These are phyloP conservation scores for Diaporthe vexans DNA, from an alignment of 2,329 filamentous ascomycete species.

Conservation along the genomic window DNA sequence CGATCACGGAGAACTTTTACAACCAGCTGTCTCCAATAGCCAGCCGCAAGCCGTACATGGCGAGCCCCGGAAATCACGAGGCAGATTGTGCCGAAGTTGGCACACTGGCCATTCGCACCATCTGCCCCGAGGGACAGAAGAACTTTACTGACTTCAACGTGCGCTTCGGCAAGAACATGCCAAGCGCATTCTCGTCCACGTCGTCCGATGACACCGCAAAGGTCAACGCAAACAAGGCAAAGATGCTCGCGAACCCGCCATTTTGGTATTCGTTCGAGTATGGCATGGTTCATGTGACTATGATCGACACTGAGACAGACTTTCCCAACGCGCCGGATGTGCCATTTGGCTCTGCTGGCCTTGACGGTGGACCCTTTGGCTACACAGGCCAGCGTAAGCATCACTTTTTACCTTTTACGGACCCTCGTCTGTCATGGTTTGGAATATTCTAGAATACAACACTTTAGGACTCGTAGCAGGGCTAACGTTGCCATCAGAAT, in stretches of 20 bases:
- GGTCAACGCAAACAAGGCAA: conserved; percentile 60
- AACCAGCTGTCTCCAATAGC: conserved; percentile 67
- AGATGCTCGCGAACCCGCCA: conserved; percentile 61
- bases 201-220: conserved; percentile 59
- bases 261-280: conserved; percentile 75
- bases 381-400: conserved; percentile 54
- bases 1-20: conserved; percentile 71
- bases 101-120: conserved; percentile 27
- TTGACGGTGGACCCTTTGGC: conserved; percentile 66
- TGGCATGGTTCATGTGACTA: conserved; percentile 67
- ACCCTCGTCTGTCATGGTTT: no score
- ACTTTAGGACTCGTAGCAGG: no score
- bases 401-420: no score
- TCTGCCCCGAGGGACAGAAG: conserved; percentile 66
- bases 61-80: conserved; percentile 71
- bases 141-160: conserved; percentile 74
- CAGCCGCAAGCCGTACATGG: conserved; percentile 69
- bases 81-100: conserved; percentile 63
- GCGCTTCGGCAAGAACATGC: conserved; percentile 67
- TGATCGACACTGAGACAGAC: conserved; percentile 71
- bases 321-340: conserved; percentile 64
- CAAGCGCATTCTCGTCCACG: conserved; percentile 63
- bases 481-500: conserved; percentile 47
- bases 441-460: no score
- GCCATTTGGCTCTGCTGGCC: conserved; percentile 54